Base-by-base conservation (phyloP, 2,329 filamentous ascomycete species). In the Pseudogymnoascus sp. region DNA sequence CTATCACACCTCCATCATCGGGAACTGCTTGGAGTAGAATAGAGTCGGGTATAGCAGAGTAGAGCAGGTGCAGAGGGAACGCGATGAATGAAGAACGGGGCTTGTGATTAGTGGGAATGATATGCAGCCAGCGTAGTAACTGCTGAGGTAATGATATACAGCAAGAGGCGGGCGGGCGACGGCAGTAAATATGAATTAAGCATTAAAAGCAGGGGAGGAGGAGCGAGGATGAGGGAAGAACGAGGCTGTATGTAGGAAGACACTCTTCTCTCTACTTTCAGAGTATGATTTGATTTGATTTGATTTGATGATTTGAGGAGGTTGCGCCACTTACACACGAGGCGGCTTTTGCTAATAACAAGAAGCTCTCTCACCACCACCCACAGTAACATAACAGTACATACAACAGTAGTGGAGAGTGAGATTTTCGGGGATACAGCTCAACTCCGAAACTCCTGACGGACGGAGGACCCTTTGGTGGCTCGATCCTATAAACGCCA, bases 1-100 rank as follows among this genome's bases (percentile, higher is more conserved):
- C 50, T 56, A 56, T 56, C 50, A 56, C 50, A 56, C 50, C 50
- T 56, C 50, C 50, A 56, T 56, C 50, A 56, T 34, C 28, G 50
- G 50, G 50, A 18, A 28, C 50, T 56, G 25, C 28, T 56, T 56
- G 50, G 25, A 18, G 50, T 56, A 34, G 50, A 34, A 18, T 34
- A 18, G 50, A 34, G 25, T 34, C 34, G 23, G 44, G 44, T n/a
- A 28, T 5, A 56, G 50, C 18, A 56, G 10, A 56, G 25, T 4
- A 31, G 25, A 31, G 46, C 12, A 34, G 50, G 16, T 34, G 50
- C 25, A 56, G 18, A 18, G 50, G 50, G 50, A 56, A 4, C n/a
- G 50, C 50, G 50, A 31, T 56, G 28, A 56, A 53, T 53, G 46
- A 56, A 34, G 50, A 11, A 34, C 50, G 10, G 8, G 25, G 50